Base-by-base conservation (phyloP, 768 basidiomycete species). In the Mycena galopus region DNA sequence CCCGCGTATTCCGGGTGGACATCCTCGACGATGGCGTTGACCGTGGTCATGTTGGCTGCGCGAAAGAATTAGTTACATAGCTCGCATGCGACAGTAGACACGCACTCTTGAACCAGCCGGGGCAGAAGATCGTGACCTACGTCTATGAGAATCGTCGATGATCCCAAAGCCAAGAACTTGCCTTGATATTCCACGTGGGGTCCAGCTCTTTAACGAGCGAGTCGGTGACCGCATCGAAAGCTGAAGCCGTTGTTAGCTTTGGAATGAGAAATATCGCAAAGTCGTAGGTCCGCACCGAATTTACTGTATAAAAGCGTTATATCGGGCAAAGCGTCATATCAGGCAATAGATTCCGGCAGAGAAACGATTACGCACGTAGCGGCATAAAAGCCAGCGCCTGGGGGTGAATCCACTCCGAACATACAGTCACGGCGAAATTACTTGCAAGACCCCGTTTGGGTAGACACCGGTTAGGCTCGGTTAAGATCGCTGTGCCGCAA, bases 181-280 rank as follows among this genome's bases (percentile, higher is more conserved):
- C 87, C 77, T 83, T 86, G 75, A 88, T 86, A 61, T 87, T 85
- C 87, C 87, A 88, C 25, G 33, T 77, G 11, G 87, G 86, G 53
- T 87, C 85, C 3, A 87, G 66, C 68, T 88, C 87, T 50, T 77
- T 74, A 6, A 75, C 77, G 30, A 87, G 71, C 2, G 84, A 75
- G 69, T 86, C 81, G 3, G 80, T 82, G 33, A 85, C 72, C 23
- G 82, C 84, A 65, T 85, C 84, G n/a, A 84, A 62, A 16, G 84
- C 84, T 84, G 17, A 3, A 67, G 29, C 14, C 19, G 3, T 35
- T n/a, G 35, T 68, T 32, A 60, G 37, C 21, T 29, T 8, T 5
- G 7, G 47, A 42, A 10, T 1, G 42, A 42, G 47, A 42, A 10
- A 4, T 47, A 53, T 3, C 17, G 19, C 27, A 8, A 60, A 56